Percentiles rank a stretch among this genome's conserved stretches.
These are phyloP conservation scores for Chloromonas sp. DNA, from an alignment of 163 green algal species.

Conservation along the genomic window DNA sequence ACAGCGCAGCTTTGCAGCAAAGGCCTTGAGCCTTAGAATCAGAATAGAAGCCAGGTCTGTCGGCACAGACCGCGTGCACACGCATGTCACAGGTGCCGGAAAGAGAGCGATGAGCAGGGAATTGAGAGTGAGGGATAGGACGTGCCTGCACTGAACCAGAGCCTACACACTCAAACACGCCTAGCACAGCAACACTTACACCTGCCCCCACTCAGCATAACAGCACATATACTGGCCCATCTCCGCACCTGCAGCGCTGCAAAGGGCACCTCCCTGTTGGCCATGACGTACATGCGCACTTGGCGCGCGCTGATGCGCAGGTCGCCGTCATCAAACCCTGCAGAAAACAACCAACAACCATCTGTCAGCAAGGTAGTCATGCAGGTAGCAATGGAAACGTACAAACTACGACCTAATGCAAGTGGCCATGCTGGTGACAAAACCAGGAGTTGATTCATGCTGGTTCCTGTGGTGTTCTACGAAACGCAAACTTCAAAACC, in stretches of 20 bases:
- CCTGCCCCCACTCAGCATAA: neutral
- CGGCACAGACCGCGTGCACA: no score
- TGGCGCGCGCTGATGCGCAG: slow-evolving; percentile 60
- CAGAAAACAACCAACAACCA: neutral
- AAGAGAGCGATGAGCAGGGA: no score
- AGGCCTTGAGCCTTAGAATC: no score
- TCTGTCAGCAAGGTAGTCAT: neutral
- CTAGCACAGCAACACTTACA: no score
- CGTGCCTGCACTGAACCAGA: no score
- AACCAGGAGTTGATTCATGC: neutral
- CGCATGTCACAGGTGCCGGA: no score
- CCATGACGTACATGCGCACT: slow-evolving; percentile 61
- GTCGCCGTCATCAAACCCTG: slow-evolving; percentile 74
- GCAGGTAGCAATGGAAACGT: neutral
- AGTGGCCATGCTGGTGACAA: neutral
- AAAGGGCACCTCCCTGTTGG: slow-evolving; percentile 18
- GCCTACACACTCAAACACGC: neutral
- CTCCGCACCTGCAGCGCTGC: slow-evolving; percentile 10
- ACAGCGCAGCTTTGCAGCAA: neutral
- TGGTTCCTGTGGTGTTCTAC: neutral
- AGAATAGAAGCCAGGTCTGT: no score
- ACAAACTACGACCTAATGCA: neutral
- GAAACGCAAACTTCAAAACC: neutral
- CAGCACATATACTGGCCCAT: neutral
- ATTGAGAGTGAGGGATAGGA: no score